phyloP scores from a whole-genome alignment of 2,329 filamentous ascomycete species.

The Lizonia empirigonia region DNA sequence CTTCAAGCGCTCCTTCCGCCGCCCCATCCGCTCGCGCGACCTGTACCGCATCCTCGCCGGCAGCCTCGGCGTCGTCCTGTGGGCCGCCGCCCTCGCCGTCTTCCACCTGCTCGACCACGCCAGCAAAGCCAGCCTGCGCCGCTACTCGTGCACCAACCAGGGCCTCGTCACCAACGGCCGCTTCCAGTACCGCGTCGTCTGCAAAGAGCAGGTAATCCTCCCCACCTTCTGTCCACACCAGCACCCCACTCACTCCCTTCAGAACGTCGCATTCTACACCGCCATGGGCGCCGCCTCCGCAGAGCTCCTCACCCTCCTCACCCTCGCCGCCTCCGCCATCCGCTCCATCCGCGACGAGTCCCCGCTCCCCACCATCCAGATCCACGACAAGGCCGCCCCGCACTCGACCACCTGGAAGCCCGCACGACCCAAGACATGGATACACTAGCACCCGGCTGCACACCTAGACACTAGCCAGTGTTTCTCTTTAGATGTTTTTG shows the following conservation, averaged over 20 bases:
- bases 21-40: slow-evolving; percentile 43
- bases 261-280: slow-evolving; percentile 47
- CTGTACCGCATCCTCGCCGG: slow-evolving; percentile 44
- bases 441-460: slow-evolving; percentile 16
- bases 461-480: too few species aligned
- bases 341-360: slow-evolving; percentile 33
- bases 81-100: slow-evolving; percentile 39
- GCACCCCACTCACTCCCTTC: slow-evolving; percentile 21
- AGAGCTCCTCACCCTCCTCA: slow-evolving; percentile 40
- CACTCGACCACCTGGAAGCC: slow-evolving; percentile 12
- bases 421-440: slow-evolving; percentile 12
- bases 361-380: slow-evolving; percentile 29
- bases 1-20: slow-evolving; percentile 42
- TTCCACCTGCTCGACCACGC: slow-evolving; percentile 44
- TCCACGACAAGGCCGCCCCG: slow-evolving; percentile 37
- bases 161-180: slow-evolving; percentile 44
- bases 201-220: slow-evolving; percentile 42
- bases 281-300: slow-evolving; percentile 41
- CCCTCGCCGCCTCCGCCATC: slow-evolving; percentile 40
- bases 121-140: slow-evolving; percentile 46
- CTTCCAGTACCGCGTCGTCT: slow-evolving; percentile 47
- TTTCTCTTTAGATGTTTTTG: too few species aligned
- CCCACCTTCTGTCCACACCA: not conserved
- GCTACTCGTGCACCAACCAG: slow-evolving; percentile 44
- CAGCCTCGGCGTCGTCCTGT: slow-evolving; percentile 43